A percentile compares a stretch with the other conserved stretches of the same genome.
Evolutionary conservation across 2,329 filamentous ascomycete species (phyloP).

Genomic region (Elsinoe batatas): DNA sequence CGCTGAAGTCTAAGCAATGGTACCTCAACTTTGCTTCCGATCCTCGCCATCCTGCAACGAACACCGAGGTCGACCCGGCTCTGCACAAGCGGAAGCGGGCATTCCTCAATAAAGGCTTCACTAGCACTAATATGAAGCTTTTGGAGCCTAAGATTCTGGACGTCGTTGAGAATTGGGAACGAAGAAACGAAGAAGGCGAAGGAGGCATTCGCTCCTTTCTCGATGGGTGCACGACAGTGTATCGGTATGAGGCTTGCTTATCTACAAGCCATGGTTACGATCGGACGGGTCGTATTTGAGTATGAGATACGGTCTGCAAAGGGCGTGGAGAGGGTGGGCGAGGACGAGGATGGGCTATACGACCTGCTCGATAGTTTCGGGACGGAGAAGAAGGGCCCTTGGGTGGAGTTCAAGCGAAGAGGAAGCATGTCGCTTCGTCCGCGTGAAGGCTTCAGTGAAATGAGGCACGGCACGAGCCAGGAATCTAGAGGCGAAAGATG

Average conservation of each 20-base stretch:
- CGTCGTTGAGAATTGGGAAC: not conserved
- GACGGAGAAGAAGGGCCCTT: constrained; percentile 59
- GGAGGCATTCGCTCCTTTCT: constrained; percentile 65
- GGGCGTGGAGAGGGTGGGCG: constrained; percentile 40
- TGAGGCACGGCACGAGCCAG: no score
- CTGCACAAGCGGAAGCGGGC: not conserved
- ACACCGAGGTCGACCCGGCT: not conserved
- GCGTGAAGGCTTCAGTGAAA: no score
- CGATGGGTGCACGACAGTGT: constrained; percentile 58
- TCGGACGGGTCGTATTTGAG: constrained; percentile 21
- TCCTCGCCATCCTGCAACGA: not conserved
- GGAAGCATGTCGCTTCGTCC: no score
- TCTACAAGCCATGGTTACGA: constrained; percentile 20
- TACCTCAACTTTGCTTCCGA: constrained; percentile 24
- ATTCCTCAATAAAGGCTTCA: constrained; percentile 5
- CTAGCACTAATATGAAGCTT: not conserved
- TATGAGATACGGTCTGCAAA: constrained; percentile 21
- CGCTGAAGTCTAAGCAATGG: constrained; percentile 37
- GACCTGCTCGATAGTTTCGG: constrained; percentile 66
- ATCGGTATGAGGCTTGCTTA: constrained; percentile 49
- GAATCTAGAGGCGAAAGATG: no score
- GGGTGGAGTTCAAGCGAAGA: constrained; percentile 51
- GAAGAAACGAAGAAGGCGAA: constrained; percentile 28
- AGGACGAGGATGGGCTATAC: constrained; percentile 48
- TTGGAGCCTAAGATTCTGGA: not conserved